Conservation (phyloP, 495 filamentous ascomycete genomes). For the Podospora tetraspora region DNA sequence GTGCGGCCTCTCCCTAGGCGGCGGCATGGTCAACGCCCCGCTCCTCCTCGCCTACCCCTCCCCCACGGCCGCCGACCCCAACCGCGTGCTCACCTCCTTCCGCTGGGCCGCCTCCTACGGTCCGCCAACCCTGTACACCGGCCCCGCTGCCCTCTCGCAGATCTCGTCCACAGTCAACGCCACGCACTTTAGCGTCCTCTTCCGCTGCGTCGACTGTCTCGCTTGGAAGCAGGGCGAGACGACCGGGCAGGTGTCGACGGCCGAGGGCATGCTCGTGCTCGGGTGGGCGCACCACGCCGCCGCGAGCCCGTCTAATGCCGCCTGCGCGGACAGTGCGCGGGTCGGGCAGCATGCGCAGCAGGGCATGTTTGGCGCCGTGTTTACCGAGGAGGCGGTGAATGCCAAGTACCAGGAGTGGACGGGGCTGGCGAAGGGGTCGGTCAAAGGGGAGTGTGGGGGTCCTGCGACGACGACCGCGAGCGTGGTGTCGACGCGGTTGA, state of each 20-base stretch:
- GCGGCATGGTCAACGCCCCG: constrained; percentile 50
- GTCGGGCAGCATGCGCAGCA: constrained; percentile 10
- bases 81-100: constrained; percentile 45
- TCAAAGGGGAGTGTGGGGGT: background rate
- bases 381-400: background rate
- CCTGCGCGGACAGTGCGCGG: constrained; percentile 2
- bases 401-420: constrained; percentile 2
- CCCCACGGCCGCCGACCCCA: constrained; percentile 2
- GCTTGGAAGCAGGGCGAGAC: constrained; percentile 32
- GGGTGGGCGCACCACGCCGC: constrained; percentile 15
- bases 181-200: constrained; percentile 49
- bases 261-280: constrained; percentile 14
- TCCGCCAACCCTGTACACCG: constrained; percentile 49
- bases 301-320: background rate
- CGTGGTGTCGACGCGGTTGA: background rate
- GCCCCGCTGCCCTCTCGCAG: constrained; percentile 47
- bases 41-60: constrained; percentile 51
- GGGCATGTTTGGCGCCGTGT: constrained; percentile 12
- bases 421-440: constrained; percentile 1
- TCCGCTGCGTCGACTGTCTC: constrained; percentile 54
- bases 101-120: constrained; percentile 50
- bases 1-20: constrained; percentile 50
- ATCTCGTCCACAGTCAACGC: constrained; percentile 47
- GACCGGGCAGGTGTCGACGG: constrained; percentile 8
- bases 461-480: background rate